Base-by-base conservation (phyloP, 768 basidiomycete genomes). In the Suillus subluteus region DNA sequence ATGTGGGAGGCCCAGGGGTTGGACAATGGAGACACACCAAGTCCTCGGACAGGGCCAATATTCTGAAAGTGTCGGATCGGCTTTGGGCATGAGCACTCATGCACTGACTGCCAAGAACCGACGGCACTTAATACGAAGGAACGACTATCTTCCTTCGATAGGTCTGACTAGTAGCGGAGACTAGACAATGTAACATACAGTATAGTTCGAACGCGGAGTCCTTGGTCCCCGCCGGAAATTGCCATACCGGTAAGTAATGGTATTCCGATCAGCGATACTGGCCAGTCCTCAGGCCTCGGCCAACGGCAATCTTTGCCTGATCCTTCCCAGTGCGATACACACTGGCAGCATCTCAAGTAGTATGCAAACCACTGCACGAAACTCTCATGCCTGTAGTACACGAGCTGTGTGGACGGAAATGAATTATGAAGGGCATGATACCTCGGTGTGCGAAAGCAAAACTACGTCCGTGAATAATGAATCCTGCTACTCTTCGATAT, bases 401-500 rank as follows among this genome's bases (percentile, higher is more conserved):
- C 40, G 26, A 41, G 40, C 18, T 26, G 26, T 61, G 41, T 61
- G 9, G 40, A 61, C 58, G 58, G 58, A 61, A 61, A 61, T 61
- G 40, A 61, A 54, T 26, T 30, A 30, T 23, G 48, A 50, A 50
- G 56, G 23, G 15, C 58, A 58, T 40, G 35, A 37, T 23, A 58
- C 35, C 21, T 58, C n/a, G 3, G 58, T 61, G 58, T 61, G 58
- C 58, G 58, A 61, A 61, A 41, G 40, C 26, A 30, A 30, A 41
- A 30, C 40, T 26, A 61, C 41, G 18, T 13, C 30, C 26, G 18
- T 23, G 38, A 58, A 26, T 40, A 16, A 21, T 35, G n/a, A n/a
- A 18, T 38, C 4, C 38, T 18, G 58, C 38, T 40, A 18, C 38
- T 26, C 58, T 16, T 59, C 26, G 58, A 59, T 59, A 40, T 58